phyloP scores from a whole-genome alignment of 78 protist species.

The Dictyostelium capitatum region DNA sequence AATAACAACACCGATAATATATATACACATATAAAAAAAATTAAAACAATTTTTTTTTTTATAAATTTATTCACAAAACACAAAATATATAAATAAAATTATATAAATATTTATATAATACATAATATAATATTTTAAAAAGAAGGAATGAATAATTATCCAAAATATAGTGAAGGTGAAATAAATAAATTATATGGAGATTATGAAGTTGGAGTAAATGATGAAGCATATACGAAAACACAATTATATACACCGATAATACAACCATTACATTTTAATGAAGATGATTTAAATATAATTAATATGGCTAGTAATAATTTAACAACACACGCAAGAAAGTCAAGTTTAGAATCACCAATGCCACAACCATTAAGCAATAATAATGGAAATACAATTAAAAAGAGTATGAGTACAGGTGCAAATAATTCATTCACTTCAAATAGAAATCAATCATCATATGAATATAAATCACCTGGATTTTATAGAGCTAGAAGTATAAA shows the following conservation, averaged over 20 bases:
- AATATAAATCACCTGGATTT: constrained; percentile 5
- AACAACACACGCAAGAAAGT: not conserved
- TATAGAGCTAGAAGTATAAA: constrained; percentile 4
- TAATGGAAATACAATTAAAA: not conserved
- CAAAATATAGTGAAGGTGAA: not conserved
- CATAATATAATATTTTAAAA: too few species aligned
- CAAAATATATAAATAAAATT: too few species aligned
- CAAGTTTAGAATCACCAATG: constrained; percentile 14
- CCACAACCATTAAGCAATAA: not conserved
- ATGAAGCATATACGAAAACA: not conserved
- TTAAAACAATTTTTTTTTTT: too few species aligned
- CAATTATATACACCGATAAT: constrained; percentile 24
- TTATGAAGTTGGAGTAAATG: not conserved
- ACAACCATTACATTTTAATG: constrained; percentile 16
- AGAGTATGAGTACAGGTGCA: not conserved
- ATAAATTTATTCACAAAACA: too few species aligned
- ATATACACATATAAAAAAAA: too few species aligned
- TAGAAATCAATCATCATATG: constrained; percentile 31
- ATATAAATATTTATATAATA: too few species aligned
- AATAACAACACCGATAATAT: too few species aligned
- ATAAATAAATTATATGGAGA: not conserved
- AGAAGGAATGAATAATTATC: not conserved
- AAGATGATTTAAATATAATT: constrained; percentile 35
- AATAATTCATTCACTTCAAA: not conserved
- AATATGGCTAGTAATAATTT: constrained; percentile 5